phyloP scores from a whole-genome alignment of 2,329 filamentous ascomycete genomes.

The Fusarium compactum region DNA sequence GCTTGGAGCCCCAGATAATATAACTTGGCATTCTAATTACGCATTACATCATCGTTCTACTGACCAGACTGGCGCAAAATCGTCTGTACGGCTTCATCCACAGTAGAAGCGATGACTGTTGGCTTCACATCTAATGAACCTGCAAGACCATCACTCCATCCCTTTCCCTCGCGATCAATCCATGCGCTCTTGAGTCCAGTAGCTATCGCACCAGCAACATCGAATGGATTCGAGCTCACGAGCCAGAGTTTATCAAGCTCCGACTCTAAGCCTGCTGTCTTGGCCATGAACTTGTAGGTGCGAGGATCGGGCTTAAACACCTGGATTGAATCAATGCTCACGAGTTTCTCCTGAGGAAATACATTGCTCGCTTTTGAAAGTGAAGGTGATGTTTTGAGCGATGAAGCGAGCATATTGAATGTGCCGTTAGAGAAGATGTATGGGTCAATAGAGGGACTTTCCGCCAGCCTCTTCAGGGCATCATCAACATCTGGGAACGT shows the following conservation, averaged over 20 bases:
- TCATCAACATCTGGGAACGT: conserved; percentile 73
- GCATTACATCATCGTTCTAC: conserved; percentile 9
- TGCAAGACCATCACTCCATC: conserved; percentile 74
- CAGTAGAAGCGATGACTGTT: conserved; percentile 64
- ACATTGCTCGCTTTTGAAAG: conserved; percentile 50
- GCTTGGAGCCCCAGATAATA: neutral
- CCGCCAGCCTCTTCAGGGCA: conserved; percentile 62
- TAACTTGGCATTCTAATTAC: conserved; percentile 4
- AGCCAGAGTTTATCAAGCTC: conserved; percentile 71
- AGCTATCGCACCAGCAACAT: conserved; percentile 72
- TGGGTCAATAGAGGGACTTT: conserved; percentile 58
- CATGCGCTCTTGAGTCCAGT: conserved; percentile 73
- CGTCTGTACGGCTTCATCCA: conserved; percentile 67
- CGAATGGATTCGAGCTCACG: conserved; percentile 79
- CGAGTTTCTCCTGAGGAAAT: conserved; percentile 54
- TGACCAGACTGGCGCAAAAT: conserved; percentile 42
- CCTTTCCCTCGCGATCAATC: conserved; percentile 72
- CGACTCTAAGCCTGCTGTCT: conserved; percentile 60
- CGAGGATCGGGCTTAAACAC: conserved; percentile 75
- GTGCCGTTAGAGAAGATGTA: conserved; percentile 81
- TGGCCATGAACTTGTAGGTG: conserved; percentile 70
- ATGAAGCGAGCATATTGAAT: conserved; percentile 69
- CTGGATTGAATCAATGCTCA: conserved; percentile 70
- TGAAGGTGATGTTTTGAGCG: conserved; percentile 65
- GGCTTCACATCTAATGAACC: conserved; percentile 61